Evolutionary conservation across 768 basidiomycete genomes (phyloP).

Genomic region (Erythrobasidium yunnanense): DNA sequence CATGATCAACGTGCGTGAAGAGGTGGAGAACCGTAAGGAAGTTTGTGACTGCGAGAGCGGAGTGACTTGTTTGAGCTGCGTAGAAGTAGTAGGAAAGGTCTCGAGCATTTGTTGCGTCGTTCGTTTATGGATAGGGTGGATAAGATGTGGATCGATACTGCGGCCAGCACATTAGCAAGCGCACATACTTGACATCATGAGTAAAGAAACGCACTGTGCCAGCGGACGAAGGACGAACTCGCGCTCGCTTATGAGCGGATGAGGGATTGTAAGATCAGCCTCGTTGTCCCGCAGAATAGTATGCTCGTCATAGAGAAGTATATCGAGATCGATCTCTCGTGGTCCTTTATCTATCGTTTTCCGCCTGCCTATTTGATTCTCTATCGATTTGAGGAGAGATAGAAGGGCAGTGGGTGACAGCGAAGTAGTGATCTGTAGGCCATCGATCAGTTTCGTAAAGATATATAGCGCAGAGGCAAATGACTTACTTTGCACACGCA

Average conservation of each 20-base stretch:
- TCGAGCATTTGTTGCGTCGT: slow-evolving; percentile 44
- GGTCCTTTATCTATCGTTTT: slow-evolving; percentile 76
- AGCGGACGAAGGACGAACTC: slow-evolving; percentile 87
- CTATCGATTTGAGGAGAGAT: slow-evolving; percentile 58
- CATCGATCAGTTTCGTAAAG: too few species aligned
- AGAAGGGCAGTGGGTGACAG: slow-evolving; percentile 55
- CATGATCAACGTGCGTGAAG: slow-evolving; percentile 52
- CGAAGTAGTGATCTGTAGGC: slow-evolving; percentile 72
- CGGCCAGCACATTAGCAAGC: background rate
- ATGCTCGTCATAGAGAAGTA: slow-evolving; percentile 61
- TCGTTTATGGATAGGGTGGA: slow-evolving; percentile 54
- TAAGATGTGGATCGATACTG: slow-evolving; percentile 68
- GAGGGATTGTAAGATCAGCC: slow-evolving; percentile 61
- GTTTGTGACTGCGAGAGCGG: slow-evolving; percentile 55
- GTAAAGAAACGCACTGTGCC: slow-evolving; percentile 57
- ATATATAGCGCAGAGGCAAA: too few species aligned
- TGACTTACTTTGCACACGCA: slow-evolving; percentile 77
- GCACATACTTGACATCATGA: background rate
- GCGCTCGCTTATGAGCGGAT: slow-evolving; percentile 65
- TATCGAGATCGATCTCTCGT: slow-evolving; percentile 76
- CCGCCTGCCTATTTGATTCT: slow-evolving; percentile 62
- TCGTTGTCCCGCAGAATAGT: slow-evolving; percentile 52
- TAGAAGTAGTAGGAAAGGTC: slow-evolving; percentile 25
- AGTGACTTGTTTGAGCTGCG: slow-evolving; percentile 60
- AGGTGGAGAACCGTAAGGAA: slow-evolving; percentile 16